phyloP scores from a whole-genome alignment of 2,329 filamentous ascomycete species.

The Fusarium goolgardi region DNA sequence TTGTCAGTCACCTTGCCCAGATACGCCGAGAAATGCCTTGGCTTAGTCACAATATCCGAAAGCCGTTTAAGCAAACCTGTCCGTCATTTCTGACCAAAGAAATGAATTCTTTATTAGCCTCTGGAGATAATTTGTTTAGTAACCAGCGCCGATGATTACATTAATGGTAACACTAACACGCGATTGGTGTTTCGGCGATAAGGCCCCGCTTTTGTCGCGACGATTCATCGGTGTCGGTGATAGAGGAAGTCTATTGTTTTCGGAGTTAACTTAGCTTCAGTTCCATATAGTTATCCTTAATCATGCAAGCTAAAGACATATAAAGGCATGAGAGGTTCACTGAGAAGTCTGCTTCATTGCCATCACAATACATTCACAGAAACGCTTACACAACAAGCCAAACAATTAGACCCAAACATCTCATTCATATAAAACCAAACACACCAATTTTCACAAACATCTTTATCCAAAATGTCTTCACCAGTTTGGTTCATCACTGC shows the following conservation, averaged over 20 bases:
- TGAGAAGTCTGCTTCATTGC: background rate
- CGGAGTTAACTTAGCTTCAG: slow-evolving; percentile 23
- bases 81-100: background rate
- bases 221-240: slow-evolving; percentile 15
- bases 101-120: background rate
- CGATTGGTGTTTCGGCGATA: slow-evolving; percentile 32
- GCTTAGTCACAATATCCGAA: background rate
- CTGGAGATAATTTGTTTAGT: background rate
- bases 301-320: background rate
- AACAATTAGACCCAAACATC: background rate
- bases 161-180: background rate
- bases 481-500: slow-evolving; percentile 66
- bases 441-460: background rate
- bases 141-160: slow-evolving; percentile 25
- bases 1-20: no score
- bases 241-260: background rate
- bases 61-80: background rate
- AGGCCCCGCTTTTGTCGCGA: background rate
- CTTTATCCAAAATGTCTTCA: slow-evolving; percentile 15
- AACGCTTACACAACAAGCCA: background rate
- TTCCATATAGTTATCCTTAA: no score
- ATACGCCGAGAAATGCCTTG: background rate
- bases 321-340: background rate
- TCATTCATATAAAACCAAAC: background rate
- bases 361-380: background rate